These are phyloP conservation scores for Hyphopichia wangnamkhiaoensis DNA, from an alignment of 1,139 yeast genomes.

Conservation along the genomic window DNA sequence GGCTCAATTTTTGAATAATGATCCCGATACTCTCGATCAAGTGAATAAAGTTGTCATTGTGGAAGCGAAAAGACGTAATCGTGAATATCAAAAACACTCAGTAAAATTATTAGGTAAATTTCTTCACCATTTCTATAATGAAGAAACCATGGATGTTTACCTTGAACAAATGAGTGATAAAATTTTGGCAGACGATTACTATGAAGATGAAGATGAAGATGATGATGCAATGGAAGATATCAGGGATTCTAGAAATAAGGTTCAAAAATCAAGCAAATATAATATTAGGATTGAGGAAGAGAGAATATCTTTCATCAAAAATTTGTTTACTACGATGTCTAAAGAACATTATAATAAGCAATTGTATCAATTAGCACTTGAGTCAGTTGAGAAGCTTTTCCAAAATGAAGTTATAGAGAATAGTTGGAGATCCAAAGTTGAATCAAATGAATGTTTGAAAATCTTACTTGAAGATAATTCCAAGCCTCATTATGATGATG, in stretches of 20 bases:
- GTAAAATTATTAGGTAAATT: slow-evolving; percentile 53
- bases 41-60: slow-evolving; percentile 48
- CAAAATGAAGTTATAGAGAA: slow-evolving; percentile 33
- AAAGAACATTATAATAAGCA: slow-evolving; percentile 15
- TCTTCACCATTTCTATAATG: slow-evolving; percentile 44
- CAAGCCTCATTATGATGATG: slow-evolving; percentile 7
- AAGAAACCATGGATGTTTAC: slow-evolving; percentile 39
- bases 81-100: slow-evolving; percentile 58
- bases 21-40: slow-evolving; percentile 24
- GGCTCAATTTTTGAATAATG: slow-evolving; percentile 24
- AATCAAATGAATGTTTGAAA: slow-evolving; percentile 38
- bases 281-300: slow-evolving; percentile 40
- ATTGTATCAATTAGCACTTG: slow-evolving; percentile 27
- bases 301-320: slow-evolving; percentile 32
- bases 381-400: slow-evolving; percentile 22
- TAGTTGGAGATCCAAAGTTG: slow-evolving; percentile 63
- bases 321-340: slow-evolving; percentile 31
- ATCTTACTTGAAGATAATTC: slow-evolving; percentile 11
- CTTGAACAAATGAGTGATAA: slow-evolving; percentile 31
- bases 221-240: slow-evolving; percentile 32
- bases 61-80: slow-evolving; percentile 72
- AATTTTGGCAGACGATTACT: slow-evolving; percentile 36
- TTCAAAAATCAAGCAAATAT: slow-evolving; percentile 22
- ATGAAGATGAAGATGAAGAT: slow-evolving; percentile 26
- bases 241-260: slow-evolving; percentile 14